Evolutionary conservation across 176 grass and related monocot genomes (phyloP).

Genomic region (Guadua angustifolia): DNA sequence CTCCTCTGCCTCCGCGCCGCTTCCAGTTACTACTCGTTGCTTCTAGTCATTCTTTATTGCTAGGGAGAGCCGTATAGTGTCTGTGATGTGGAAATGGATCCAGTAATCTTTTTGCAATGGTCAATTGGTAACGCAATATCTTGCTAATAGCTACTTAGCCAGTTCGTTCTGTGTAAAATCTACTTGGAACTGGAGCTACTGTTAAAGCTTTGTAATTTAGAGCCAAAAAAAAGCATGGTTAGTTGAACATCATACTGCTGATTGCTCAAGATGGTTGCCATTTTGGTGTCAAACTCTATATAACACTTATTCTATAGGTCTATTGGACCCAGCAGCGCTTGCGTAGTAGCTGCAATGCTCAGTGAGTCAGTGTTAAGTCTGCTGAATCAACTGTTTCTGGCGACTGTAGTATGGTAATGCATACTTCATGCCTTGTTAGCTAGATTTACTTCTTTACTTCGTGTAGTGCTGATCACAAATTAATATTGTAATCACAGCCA

Average conservation of each 20-base stretch:
- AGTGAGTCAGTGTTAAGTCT: too few species aligned
- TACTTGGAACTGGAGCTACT: not conserved
- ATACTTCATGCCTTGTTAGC: not conserved
- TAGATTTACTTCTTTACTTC: slow-evolving; percentile 14
- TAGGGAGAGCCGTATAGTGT: not conserved
- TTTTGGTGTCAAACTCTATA: not conserved
- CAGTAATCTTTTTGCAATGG: not conserved
- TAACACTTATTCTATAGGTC: not conserved
- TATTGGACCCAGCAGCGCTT: not conserved
- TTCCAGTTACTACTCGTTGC: slow-evolving; percentile 64
- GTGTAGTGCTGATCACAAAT: not conserved
- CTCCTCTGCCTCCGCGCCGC: slow-evolving; percentile 80
- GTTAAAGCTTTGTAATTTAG: not conserved
- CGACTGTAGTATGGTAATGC: not conserved
- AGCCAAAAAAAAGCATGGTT: not conserved
- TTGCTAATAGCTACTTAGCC: not conserved
- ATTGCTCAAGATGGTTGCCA: not conserved
- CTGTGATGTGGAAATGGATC: slow-evolving; percentile 3
- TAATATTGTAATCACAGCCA: not conserved
- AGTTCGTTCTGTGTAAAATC: not conserved
- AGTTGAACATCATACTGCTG: not conserved
- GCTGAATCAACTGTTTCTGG: not conserved
- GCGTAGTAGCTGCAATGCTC: not conserved
- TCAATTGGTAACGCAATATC: not conserved
- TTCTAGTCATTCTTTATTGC: not conserved